phyloP scores from a whole-genome alignment of 768 basidiomycete species.

The Kwoniella botswanensis region DNA sequence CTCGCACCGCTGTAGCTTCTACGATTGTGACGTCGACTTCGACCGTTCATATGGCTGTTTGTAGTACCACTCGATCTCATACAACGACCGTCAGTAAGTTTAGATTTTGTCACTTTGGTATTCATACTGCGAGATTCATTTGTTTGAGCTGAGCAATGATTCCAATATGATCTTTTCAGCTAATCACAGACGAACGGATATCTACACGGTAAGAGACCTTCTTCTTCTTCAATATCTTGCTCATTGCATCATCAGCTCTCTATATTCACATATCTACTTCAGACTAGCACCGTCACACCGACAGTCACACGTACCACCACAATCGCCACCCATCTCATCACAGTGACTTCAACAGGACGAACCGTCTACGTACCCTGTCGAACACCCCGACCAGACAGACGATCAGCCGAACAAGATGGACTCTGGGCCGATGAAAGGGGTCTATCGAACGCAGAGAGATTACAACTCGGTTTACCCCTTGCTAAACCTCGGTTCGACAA shows the following conservation, averaged over 20 bases:
- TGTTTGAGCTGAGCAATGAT: no score
- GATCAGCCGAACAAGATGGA: no score
- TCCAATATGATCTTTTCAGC: no score
- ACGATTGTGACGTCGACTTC: background rate
- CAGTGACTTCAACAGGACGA: background rate
- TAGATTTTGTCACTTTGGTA: no score
- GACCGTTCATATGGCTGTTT: background rate
- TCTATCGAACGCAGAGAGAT: slow-evolving; percentile 26
- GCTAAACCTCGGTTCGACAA: background rate
- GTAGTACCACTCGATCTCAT: background rate
- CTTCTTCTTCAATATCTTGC: no score
- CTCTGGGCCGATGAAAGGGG: background rate
- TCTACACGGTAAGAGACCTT: no score
- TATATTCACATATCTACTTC: background rate
- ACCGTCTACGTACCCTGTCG: background rate
- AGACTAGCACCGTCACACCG: background rate
- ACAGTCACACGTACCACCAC: background rate
- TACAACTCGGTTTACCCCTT: slow-evolving; percentile 24
- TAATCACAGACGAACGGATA: no score
- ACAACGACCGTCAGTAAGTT: background rate
- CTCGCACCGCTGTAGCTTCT: background rate
- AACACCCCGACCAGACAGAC: background rate
- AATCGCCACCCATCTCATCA: background rate
- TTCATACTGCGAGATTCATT: no score
- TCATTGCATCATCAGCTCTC: no score